Conservation (phyloP, 2,329 filamentous ascomycete species). For the Colletotrichum sp. region DNA sequence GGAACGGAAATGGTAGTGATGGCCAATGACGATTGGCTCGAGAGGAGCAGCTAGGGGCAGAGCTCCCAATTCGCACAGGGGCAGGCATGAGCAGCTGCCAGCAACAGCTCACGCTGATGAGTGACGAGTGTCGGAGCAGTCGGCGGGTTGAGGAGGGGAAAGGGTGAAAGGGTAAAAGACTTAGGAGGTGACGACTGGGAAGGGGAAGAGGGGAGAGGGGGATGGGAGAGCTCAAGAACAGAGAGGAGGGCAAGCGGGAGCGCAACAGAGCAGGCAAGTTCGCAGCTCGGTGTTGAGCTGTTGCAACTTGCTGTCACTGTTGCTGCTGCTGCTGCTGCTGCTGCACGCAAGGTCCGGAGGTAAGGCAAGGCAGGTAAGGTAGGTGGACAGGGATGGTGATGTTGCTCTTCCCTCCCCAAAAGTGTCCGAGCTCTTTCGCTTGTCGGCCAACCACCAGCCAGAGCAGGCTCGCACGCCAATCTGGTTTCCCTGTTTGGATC, state of each 20-base stretch:
- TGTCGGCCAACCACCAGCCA: conserved; percentile 13
- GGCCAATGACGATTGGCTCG: not conserved
- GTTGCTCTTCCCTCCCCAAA: not conserved
- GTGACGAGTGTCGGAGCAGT: not conserved
- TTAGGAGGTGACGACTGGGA: not conserved
- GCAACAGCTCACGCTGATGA: not conserved
- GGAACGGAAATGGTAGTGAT: not conserved
- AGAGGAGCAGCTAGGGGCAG: not conserved
- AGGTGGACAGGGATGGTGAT: conserved; percentile 22
- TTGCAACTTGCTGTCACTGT: not conserved
- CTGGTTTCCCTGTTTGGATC: conserved; percentile 21
- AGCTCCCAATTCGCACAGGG: conserved; percentile 13
- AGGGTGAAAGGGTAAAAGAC: not conserved
- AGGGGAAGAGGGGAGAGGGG: not conserved
- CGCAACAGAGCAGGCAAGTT: not conserved
- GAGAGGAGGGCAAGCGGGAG: not conserved
- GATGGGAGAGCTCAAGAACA: not conserved
- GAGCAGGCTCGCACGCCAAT: not conserved
- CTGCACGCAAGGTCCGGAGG: not conserved
- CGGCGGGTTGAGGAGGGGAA: not conserved
- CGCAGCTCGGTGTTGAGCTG: not conserved
- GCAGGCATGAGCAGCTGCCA: not conserved
- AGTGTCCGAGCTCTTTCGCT: conserved; percentile 19
- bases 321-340: not conserved
- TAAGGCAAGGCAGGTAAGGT: not conserved